Conservation (phyloP, 495 filamentous ascomycete genomes). For the Lepraria neglecta region DNA sequence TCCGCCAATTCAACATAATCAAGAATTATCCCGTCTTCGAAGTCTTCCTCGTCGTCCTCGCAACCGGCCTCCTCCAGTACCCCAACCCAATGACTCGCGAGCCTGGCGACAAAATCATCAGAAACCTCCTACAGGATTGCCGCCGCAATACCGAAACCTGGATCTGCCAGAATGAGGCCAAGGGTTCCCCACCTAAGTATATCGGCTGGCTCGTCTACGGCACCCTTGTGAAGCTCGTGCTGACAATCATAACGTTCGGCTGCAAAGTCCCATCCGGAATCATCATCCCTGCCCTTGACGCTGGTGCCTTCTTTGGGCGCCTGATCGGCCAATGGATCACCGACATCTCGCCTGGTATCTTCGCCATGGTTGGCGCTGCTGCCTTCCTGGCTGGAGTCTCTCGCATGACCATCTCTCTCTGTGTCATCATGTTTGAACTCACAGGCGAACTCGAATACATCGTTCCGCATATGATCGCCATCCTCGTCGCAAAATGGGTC, state of each 20-base stretch:
- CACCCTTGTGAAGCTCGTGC: conserved; percentile 45
- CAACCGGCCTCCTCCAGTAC: conserved; percentile 49
- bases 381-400: conserved; percentile 52
- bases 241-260: conserved; percentile 52
- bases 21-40: conserved; percentile 49
- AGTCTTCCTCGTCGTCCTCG: conserved; percentile 46
- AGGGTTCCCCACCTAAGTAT: conserved; percentile 33
- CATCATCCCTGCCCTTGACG: conserved; percentile 54
- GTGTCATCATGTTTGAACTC: conserved; percentile 55
- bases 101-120: conserved; percentile 49
- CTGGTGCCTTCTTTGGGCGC: conserved; percentile 50
- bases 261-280: conserved; percentile 53
- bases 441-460: conserved; percentile 45
- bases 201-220: conserved; percentile 48
- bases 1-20: conserved; percentile 46
- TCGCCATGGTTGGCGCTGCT: conserved; percentile 55
- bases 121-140: conserved; percentile 50
- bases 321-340: conserved; percentile 46
- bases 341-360: conserved; percentile 49
- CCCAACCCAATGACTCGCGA: conserved; percentile 48
- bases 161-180: conserved; percentile 45
- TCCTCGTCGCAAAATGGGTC: conserved; percentile 53
- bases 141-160: conserved; percentile 33
- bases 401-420: conserved; percentile 53
- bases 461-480: conserved; percentile 53